Conservation (phyloP, 192 early-diverging fungal species). For the Coemansia reversa region DNA sequence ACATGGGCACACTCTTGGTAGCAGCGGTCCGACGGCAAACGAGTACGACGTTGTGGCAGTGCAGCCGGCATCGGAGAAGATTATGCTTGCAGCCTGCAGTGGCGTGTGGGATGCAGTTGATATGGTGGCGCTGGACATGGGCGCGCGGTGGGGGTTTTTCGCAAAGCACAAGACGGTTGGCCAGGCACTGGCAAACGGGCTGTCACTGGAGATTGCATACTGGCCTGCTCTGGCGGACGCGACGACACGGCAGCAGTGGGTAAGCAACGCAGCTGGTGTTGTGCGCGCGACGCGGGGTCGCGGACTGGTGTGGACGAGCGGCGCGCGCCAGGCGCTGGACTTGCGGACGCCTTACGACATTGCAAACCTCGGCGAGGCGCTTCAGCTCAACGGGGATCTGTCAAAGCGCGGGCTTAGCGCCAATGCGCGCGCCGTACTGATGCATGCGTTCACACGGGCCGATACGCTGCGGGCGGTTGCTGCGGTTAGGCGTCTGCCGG, state of each 20-base stretch:
- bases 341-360: slow-evolving; percentile 48
- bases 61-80: slow-evolving; percentile 38
- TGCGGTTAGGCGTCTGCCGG: slow-evolving; percentile 4
- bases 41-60: slow-evolving; percentile 51
- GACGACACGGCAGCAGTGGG: slow-evolving; percentile 45
- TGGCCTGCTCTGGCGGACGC: slow-evolving; percentile 27
- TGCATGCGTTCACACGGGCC: slow-evolving; percentile 42
- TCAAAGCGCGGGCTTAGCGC: slow-evolving; percentile 39
- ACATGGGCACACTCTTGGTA: slow-evolving; percentile 39
- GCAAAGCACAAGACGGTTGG: slow-evolving; percentile 48
- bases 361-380: slow-evolving; percentile 35
- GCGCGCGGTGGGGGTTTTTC: slow-evolving; percentile 42
- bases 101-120: slow-evolving; percentile 44
- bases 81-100: slow-evolving; percentile 33
- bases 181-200: slow-evolving; percentile 35
- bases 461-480: slow-evolving; percentile 40
- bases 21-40: slow-evolving; percentile 5
- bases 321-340: slow-evolving; percentile 30
- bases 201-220: slow-evolving; percentile 39
- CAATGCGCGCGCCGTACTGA: slow-evolving; percentile 31
- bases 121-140: slow-evolving; percentile 47
- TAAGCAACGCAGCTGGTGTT: slow-evolving; percentile 39
- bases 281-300: slow-evolving; percentile 45
- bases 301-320: slow-evolving; percentile 42
- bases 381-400: slow-evolving; percentile 48